Conservation (phyloP, 2,329 filamentous ascomycete species). For the Penicillium sp. region DNA sequence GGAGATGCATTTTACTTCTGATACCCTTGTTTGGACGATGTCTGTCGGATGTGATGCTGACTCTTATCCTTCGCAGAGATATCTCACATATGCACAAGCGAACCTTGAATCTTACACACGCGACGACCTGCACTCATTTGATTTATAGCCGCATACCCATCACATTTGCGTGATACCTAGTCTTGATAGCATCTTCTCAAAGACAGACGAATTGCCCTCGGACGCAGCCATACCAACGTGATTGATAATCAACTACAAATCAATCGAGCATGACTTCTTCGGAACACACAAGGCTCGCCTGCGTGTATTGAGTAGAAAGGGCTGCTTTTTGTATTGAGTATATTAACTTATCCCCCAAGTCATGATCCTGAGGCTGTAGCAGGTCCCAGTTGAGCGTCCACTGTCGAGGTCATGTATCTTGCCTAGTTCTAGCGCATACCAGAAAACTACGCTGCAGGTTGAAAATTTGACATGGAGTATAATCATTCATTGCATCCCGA, state of each 20-base stretch:
- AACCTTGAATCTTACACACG: too few species aligned
- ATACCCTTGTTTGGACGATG: neutral
- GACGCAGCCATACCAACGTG: too few species aligned
- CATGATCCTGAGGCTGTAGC: neutral
- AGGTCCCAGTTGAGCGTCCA: neutral
- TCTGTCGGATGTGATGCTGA: neutral
- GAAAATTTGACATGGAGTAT: neutral
- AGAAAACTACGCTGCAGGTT: neutral
- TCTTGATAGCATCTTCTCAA: too few species aligned
- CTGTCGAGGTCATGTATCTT: neutral
- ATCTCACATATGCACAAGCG: neutral
- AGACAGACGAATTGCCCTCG: too few species aligned
- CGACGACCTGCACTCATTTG: too few species aligned
- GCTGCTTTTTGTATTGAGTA: neutral
- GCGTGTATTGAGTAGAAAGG: neutral
- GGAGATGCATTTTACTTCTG: constrained; percentile 32
- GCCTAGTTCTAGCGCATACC: neutral
- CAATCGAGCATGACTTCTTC: too few species aligned
- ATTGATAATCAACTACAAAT: too few species aligned
- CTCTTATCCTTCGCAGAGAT: neutral
- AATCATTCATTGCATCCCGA: constrained; percentile 22
- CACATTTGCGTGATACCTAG: too few species aligned
- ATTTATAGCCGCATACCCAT: too few species aligned
- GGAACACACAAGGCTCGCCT: too few species aligned
- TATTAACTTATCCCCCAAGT: too few species aligned